These are phyloP conservation scores for Entomortierella beljakovae DNA, from an alignment of 192 early-diverging fungal genomes.

Conservation along the genomic window DNA sequence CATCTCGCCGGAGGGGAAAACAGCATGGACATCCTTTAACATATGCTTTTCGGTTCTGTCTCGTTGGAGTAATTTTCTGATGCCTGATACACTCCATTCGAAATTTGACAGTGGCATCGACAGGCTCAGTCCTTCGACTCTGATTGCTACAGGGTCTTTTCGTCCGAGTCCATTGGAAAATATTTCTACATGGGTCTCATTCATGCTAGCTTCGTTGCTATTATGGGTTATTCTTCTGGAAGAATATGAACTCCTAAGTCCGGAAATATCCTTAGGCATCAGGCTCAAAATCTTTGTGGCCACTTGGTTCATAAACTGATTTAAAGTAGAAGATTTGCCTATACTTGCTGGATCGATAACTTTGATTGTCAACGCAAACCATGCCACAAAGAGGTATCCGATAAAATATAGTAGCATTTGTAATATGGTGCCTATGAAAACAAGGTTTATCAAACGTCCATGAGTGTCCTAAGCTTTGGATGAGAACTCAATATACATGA, in stretches of 20 bases:
- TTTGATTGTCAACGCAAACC: slow-evolving; percentile 32
- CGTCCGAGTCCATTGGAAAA: slow-evolving; percentile 41
- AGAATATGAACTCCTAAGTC: neutral
- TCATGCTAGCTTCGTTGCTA: slow-evolving; percentile 18
- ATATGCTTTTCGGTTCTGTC: slow-evolving; percentile 34
- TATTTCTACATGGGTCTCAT: slow-evolving; percentile 41
- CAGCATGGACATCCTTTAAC: slow-evolving; percentile 43
- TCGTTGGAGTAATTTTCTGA: slow-evolving; percentile 10
- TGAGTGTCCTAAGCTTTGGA: too few relatives aligned
- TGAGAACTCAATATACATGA: too few relatives aligned
- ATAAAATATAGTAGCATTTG: too few relatives aligned
- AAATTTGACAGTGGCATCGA: slow-evolving; percentile 30
- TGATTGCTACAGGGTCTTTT: slow-evolving; percentile 40
- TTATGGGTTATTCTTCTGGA: slow-evolving; percentile 10
- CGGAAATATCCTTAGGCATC: neutral
- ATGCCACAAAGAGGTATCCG: slow-evolving; percentile 38
- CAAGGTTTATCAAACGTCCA: too few relatives aligned
- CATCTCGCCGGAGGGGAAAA: slow-evolving; percentile 46
- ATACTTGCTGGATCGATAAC: slow-evolving; percentile 43
- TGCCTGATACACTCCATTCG: slow-evolving; percentile 26
- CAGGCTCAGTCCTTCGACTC: slow-evolving; percentile 29
- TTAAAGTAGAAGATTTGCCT: slow-evolving; percentile 31
- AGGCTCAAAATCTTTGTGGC: slow-evolving; percentile 8
- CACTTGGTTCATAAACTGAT: slow-evolving; percentile 30
- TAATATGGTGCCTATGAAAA: too few relatives aligned